Evolutionary conservation across 1,284 basidiomycete genomes (phyloP), one percentile per base, ranked within the genome.

Genomic region (Leccinum holopus): DNA sequence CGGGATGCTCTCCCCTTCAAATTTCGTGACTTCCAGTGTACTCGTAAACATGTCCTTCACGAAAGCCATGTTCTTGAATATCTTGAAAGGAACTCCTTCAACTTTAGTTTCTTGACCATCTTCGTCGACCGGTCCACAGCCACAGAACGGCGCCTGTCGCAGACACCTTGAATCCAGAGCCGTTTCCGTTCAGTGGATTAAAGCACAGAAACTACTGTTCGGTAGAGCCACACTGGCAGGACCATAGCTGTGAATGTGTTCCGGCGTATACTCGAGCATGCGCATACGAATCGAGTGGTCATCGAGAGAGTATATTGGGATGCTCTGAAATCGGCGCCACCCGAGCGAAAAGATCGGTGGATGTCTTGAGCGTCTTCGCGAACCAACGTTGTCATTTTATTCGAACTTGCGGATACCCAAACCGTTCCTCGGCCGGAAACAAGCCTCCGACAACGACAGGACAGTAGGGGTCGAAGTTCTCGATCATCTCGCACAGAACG

Each of bases 11-110:
- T 97, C 97, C 10, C 97, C 97, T 77, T 99, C 97, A 70, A 99
- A 99, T 77, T 98, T 98, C 64, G 96, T 95, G 11, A 99, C 95
- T 76, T 99, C 97, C 35, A 99, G 83, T 11, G 93, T 88, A 57
- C 86, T 89, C 64, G 80, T 90, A 80, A 99, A 99, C 97, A 99
- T 99, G 73, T 98, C 95, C 80, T 92, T 95, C 70, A 99, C 83
- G 75, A 99, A 99, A 0, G 95, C 97, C 14, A 97, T 99, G 78
- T 99, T 99, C 81, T 98, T 99, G 84, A 92, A 99, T 63, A 99
- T 92, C 83, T 98, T 98, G 80, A 90, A 93, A 30, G 97, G 97
- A 32, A 88, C 84, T 54, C 97, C 97, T 0, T 99, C 61, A 99
- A 79, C 80, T 99, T 99, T 69, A 99, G 79, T 80, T 99, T 99